Percentiles rank a stretch among this genome's conserved stretches.
Evolutionary conservation across 768 basidiomycete genomes (phyloP).

Genomic region (Cyclocybe cylindracea): DNA sequence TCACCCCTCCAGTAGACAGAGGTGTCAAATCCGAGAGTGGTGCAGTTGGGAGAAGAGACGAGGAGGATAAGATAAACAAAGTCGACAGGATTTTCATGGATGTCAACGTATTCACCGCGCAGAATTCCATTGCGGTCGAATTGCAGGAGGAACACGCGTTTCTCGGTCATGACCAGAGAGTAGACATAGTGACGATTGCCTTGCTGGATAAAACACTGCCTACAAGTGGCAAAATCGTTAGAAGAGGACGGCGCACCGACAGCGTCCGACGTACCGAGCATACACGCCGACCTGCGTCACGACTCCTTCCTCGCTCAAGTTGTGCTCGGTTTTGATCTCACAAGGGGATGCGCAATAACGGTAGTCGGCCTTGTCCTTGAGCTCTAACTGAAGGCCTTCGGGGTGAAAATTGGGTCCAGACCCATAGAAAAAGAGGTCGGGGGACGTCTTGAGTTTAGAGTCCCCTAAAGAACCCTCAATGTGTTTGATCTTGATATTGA

Average conservation of each 20-base stretch:
- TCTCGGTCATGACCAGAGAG: conserved; percentile 12
- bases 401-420: neutral
- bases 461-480: neutral
- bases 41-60: conserved; percentile 14
- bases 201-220: conserved; percentile 20
- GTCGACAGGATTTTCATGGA: conserved; percentile 12
- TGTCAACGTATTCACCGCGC: conserved; percentile 10
- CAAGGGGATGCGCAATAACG: neutral
- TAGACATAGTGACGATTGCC: conserved; percentile 19
- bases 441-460: neutral
- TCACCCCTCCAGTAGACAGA: conserved; percentile 14
- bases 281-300: conserved; percentile 10
- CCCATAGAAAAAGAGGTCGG: conserved; percentile 5
- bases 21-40: conserved; percentile 18
- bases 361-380: neutral
- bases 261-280: conserved; percentile 8
- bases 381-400: no score
- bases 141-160: conserved; percentile 5
- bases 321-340: conserved; percentile 1
- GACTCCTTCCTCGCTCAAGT: neutral
- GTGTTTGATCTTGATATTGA: neutral
- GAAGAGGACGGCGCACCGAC: neutral
- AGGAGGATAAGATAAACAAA: conserved; percentile 21
- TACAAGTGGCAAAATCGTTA: no score
- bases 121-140: conserved; percentile 20